Conservation (phyloP, 2,329 filamentous ascomycete genomes). For the Chrysosporium queenslandicum region DNA sequence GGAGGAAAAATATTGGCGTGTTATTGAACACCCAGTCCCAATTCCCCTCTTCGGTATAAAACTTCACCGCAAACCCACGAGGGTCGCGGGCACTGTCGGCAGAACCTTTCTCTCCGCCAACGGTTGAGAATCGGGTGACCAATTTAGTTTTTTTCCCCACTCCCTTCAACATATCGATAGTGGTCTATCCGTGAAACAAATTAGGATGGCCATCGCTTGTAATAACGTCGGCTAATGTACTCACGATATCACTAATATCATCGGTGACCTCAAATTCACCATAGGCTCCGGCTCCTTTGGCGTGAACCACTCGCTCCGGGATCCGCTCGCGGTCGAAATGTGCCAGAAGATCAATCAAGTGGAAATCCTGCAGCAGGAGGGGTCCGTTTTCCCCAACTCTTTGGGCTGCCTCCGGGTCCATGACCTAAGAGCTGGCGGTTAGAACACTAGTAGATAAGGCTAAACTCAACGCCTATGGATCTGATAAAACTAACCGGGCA, state of each 20-base stretch:
- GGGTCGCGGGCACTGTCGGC: slow-evolving; percentile 63
- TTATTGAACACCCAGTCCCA: slow-evolving; percentile 51
- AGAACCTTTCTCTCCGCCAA: slow-evolving; percentile 62
- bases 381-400: slow-evolving; percentile 49
- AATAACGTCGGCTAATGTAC: slow-evolving; percentile 3
- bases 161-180: slow-evolving; percentile 42
- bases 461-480: neutral
- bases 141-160: slow-evolving; percentile 60
- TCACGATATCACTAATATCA: slow-evolving; percentile 41
- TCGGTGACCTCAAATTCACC: slow-evolving; percentile 39
- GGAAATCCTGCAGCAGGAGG: slow-evolving; percentile 55
- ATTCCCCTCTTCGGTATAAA: slow-evolving; percentile 64
- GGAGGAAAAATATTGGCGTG: slow-evolving; percentile 65
- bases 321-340: slow-evolving; percentile 36
- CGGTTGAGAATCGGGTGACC: slow-evolving; percentile 62
- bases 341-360: slow-evolving; percentile 52
- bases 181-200: slow-evolving; percentile 22
- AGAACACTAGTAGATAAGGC: slow-evolving; percentile 4
- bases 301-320: slow-evolving; percentile 37
- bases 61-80: slow-evolving; percentile 62
- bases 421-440: slow-evolving; percentile 28
- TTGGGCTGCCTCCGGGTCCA: slow-evolving; percentile 45
- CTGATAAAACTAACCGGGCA: slow-evolving; percentile 33
- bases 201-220: slow-evolving; percentile 3
- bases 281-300: slow-evolving; percentile 35